Base-by-base conservation (phyloP, 2,329 filamentous ascomycete genomes). In the Canariomyces notabilis region DNA sequence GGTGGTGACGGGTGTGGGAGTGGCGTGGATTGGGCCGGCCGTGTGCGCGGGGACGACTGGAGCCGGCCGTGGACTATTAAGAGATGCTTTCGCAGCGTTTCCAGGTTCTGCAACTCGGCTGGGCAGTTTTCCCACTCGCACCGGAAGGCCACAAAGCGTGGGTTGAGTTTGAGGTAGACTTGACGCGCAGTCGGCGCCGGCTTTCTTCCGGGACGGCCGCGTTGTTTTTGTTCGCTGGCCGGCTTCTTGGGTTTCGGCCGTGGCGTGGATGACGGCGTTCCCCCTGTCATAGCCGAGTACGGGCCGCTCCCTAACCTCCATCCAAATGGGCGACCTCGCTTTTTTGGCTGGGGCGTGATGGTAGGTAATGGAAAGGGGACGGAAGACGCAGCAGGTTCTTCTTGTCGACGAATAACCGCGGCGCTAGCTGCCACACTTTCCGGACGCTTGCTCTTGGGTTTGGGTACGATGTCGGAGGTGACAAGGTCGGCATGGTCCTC, bases 51-150 rank as follows among this genome's bases (percentile, higher is more conserved):
- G 19, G 35, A 7, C 14, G 42, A 8, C 6, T 26, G 14, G 22
- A 45, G 37, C 2, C 46, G 31, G n/a, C 62, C 66, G 57, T 84
- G 80, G 2, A 81, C 68, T 12, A 70, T 55, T 15, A 63, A 58
- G 12, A 83, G 62, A 52, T 84, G 80, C 45, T 64, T 67, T 19
- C 74, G 68, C 33, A 84, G 60, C 8, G 79, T 83, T 11, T 76
- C 75, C 46, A 82, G 61, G 56, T 84, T 84, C 41, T 82, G 78
- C 37, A 84, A 65, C 61, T 82, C 76, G 3, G 80, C 80, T 22
- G 67, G 70, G 57, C 80, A 84, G 0, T 67, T 67, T 18, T 64
- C 53, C 80, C 80, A 84, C 59, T 83, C 77, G 61, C 80, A 84
- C 8, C 71, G 48, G 56, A 79, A 84, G 2, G 68, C 61, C n/a